Conservation (phyloP, 2,329 filamentous ascomycete species). For the Aspergillus bombycis region DNA sequence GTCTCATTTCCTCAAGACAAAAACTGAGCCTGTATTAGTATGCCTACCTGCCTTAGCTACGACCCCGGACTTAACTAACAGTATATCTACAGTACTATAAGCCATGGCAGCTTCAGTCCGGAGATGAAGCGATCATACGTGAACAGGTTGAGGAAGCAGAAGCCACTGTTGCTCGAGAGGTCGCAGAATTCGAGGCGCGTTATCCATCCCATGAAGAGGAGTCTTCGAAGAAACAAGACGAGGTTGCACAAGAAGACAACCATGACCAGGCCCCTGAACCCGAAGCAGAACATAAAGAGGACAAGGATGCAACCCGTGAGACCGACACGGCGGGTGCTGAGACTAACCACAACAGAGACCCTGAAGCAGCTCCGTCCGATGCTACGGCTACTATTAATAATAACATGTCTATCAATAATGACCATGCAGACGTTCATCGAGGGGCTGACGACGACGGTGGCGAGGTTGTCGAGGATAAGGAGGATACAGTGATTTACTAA, state of each 20-base stretch:
- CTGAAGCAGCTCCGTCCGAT: slow-evolving; percentile 21
- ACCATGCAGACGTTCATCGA: slow-evolving; percentile 47
- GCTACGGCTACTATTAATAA: slow-evolving; percentile 33
- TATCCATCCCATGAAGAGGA: slow-evolving; percentile 40
- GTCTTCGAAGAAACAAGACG: slow-evolving; percentile 12
- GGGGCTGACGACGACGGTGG: slow-evolving; percentile 69
- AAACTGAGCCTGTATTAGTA: slow-evolving; percentile 73
- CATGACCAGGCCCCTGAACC: slow-evolving; percentile 25
- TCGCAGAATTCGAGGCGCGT: slow-evolving; percentile 61
- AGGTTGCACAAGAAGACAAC: slow-evolving; percentile 22
- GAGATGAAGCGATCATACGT: slow-evolving; percentile 72
- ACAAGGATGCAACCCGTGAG: slow-evolving; percentile 50
- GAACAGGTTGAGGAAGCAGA: slow-evolving; percentile 70
- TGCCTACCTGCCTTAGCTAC: slow-evolving; percentile 38
- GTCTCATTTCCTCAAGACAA: slow-evolving; percentile 75
- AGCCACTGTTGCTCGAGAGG: slow-evolving; percentile 65
- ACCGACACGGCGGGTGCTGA: slow-evolving; percentile 32
- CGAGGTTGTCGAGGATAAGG: slow-evolving; percentile 80
- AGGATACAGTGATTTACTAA: slow-evolving; percentile 89
- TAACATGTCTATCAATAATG: slow-evolving; percentile 37
- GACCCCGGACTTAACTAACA: slow-evolving; percentile 3
- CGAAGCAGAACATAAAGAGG: slow-evolving; percentile 22
- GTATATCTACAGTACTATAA: slow-evolving; percentile 70
- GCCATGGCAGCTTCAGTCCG: slow-evolving; percentile 73
- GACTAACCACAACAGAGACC: slow-evolving; percentile 21